A percentile compares a stretch with the other conserved stretches of the same genome.
Conservation (phyloP, 345 rosid genomes). For the Cardamine resedifolia region DNA sequence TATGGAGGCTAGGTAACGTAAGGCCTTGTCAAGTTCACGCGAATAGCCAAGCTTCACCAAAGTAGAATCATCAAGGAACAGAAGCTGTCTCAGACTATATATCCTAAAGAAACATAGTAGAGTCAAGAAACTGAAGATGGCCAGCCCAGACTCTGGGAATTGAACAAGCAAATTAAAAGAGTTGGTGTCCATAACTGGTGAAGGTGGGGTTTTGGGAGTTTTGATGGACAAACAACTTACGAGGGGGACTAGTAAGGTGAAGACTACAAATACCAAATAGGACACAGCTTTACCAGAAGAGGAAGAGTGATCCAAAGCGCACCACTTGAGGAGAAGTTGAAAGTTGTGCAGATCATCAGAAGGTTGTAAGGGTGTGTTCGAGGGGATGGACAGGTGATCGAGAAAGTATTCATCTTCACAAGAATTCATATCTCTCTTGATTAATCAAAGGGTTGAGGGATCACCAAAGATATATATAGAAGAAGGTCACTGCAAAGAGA, state of each 20-base stretch:
- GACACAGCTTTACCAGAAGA: conserved; percentile 51
- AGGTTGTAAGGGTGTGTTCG: conserved; percentile 37
- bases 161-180: conserved; percentile 65
- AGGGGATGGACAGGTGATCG: conserved; percentile 7
- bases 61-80: conserved; percentile 63
- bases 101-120: conserved; percentile 53
- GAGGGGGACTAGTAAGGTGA: conserved; percentile 51
- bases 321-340: conserved; percentile 60
- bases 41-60: conserved; percentile 53
- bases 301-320: conserved; percentile 71
- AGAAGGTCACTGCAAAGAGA: neutral
- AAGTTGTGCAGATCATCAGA: conserved; percentile 53
- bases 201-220: conserved; percentile 27
- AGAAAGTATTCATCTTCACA: conserved; percentile 26
- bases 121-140: conserved; percentile 57
- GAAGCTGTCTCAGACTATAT: conserved; percentile 56
- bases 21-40: conserved; percentile 54
- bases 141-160: conserved; percentile 62
- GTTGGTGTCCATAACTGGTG: conserved; percentile 37
- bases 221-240: conserved; percentile 39
- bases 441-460: neutral
- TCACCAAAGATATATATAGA: neutral
- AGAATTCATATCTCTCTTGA: conserved; percentile 15
- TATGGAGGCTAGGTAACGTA: conserved; percentile 64
- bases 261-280: conserved; percentile 43